phyloP scores from a whole-genome alignment of 768 basidiomycete genomes.

The Lyophyllum decastes region DNA sequence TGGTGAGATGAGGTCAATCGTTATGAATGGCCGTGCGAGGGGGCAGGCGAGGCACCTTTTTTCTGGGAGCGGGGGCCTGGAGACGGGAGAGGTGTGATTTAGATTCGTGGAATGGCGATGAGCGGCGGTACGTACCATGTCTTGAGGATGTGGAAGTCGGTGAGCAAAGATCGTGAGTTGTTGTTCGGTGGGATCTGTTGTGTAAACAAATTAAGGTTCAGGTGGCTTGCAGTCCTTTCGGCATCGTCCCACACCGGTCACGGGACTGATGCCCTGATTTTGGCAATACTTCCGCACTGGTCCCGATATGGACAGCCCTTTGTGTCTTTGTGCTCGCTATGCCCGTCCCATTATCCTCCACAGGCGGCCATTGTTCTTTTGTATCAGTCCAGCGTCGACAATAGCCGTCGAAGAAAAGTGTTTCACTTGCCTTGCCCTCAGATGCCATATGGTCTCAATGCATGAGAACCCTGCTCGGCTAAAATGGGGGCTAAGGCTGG shows the following conservation, averaged over 20 bases:
- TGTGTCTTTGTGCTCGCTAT: conserved; percentile 30
- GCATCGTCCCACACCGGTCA: conserved; percentile 28
- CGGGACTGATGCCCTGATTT: neutral
- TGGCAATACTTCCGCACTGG: neutral
- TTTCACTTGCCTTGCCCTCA: neutral
- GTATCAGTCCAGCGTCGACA: neutral
- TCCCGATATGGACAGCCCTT: conserved; percentile 12
- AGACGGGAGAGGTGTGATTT: neutral
- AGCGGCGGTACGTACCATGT: conserved; percentile 54
- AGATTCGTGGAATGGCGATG: neutral
- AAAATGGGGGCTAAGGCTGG: neutral
- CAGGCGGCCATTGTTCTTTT: conserved; percentile 3
- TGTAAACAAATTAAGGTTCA: conserved; percentile 54
- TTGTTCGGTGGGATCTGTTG: conserved; percentile 44
- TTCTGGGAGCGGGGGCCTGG: conserved; percentile 54
- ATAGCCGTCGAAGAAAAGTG: neutral
- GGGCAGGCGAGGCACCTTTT: conserved; percentile 47
- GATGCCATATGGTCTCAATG: neutral
- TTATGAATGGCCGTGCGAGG: neutral
- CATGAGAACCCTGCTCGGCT: neutral
- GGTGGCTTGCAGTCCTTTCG: conserved; percentile 51
- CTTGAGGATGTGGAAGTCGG: conserved; percentile 64
- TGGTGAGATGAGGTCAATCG: neutral
- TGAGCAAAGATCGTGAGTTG: conserved; percentile 41
- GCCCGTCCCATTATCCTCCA: conserved; percentile 28